Conservation (phyloP, 176 grass and related monocot species). For the Oryza longistaminata region DNA sequence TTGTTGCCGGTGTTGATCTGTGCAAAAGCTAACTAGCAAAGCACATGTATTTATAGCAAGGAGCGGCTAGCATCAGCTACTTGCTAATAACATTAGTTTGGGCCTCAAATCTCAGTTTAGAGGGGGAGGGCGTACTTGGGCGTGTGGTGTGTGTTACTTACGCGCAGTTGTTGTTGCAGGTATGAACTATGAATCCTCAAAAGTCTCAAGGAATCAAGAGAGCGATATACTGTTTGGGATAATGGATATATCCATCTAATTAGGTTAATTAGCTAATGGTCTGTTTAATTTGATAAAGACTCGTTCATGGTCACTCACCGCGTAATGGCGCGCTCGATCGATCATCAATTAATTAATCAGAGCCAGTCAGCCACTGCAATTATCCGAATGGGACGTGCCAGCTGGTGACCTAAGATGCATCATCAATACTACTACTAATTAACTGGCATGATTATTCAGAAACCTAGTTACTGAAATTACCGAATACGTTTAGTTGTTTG, state of each 20-base stretch:
- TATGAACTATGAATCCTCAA: not conserved
- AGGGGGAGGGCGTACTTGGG: not conserved
- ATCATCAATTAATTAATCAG: too few relatives aligned
- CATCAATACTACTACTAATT: not conserved
- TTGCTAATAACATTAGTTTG: not conserved
- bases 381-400: not conserved
- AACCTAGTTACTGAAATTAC: constrained; percentile 18
- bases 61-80: constrained; percentile 21
- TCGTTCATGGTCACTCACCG: not conserved
- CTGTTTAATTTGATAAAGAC: not conserved
- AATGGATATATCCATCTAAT: not conserved
- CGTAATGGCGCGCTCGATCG: not conserved
- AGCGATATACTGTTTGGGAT: not conserved
- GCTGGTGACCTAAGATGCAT: not conserved
- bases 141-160: not conserved
- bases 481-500: not conserved
- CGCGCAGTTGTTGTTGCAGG: not conserved
- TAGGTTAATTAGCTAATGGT: not conserved
- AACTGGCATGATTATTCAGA: not conserved
- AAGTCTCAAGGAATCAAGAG: not conserved
- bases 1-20: not conserved
- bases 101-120: not conserved
- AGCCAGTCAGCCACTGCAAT: not conserved
- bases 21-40: not conserved
- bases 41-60: constrained; percentile 13